Evolutionary conservation across 441 rosid species (phyloP), one percentile per base, ranked within the genome.

Genomic region (Macaranga tanarius): DNA sequence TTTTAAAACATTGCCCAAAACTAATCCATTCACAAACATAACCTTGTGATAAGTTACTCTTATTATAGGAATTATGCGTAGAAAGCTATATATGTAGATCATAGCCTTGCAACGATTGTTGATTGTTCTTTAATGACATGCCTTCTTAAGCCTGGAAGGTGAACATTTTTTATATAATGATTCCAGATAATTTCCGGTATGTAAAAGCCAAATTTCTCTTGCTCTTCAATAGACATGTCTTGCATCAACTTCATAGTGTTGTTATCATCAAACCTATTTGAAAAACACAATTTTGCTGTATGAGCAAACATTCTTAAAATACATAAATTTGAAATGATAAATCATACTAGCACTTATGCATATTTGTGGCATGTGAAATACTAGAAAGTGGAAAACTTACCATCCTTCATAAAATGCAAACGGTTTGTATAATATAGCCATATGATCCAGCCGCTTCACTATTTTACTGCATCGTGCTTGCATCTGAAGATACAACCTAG

Each of bases 61-160:
- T n/a, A n/a, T n/a, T n/a, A n/a, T n/a, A n/a, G n/a, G n/a, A n/a
- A n/a, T n/a, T n/a, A n/a, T n/a, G n/a, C n/a, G n/a, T n/a, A n/a
- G n/a, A n/a, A n/a, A n/a, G n/a, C n/a, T n/a, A n/a, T n/a, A n/a
- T 28, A 28, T 28, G 31, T 28, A 28, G 3, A 23, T 57, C 31
- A 57, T 7, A 25, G 1, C 4, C 62, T 58, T 58, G n/a, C 62
- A 58, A 7, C 34, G 23, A 16, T 10, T n/a, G 22, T 9, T 0
- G 50, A 5, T 31, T 40, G 20, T 52, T 40, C 68, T 51, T 54
- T 51, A 0, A 68, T 22, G 38, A 74, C 54, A 67, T 71, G 64
- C 11, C 31, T 75, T 60, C 75, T 71, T 26, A 79, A 60, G 55
- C 82, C 82, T 0, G 84, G 84, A 72, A 83, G 64, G 71, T 83